Percentiles rank a stretch among this genome's conserved stretches.
Conservation (phyloP, 108 stramenopile species). For the Thalassiosira profunda region DNA sequence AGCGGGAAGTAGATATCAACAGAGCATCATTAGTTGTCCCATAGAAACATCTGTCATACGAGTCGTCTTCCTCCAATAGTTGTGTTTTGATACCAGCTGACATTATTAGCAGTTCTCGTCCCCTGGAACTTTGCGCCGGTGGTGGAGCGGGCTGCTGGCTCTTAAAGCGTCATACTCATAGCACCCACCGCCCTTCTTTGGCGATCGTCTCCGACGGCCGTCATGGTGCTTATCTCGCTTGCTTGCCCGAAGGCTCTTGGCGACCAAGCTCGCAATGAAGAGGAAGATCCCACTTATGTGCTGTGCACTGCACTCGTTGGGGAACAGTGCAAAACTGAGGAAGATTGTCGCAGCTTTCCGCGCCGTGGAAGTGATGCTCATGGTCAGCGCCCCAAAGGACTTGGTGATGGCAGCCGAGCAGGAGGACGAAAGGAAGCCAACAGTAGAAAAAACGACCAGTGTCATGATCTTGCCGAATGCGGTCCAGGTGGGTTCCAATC, state of each 20-base stretch:
- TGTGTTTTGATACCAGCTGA: too few species aligned
- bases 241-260: slow-evolving; percentile 67
- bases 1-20: too few species aligned
- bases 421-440: slow-evolving; percentile 87
- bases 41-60: too few species aligned
- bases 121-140: too few species aligned
- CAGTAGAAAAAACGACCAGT: slow-evolving; percentile 72
- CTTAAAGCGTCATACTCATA: too few species aligned
- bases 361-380: slow-evolving; percentile 90
- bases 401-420: slow-evolving; percentile 93
- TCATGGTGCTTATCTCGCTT: slow-evolving; percentile 22
- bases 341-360: slow-evolving; percentile 93
- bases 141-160: too few species aligned
- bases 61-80: too few species aligned
- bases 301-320: slow-evolving; percentile 80
- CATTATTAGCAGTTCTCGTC: too few species aligned
- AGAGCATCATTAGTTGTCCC: too few species aligned
- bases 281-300: slow-evolving; percentile 80
- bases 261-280: slow-evolving; percentile 80
- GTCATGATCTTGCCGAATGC: slow-evolving; percentile 60
- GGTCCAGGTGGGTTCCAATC: slow-evolving; percentile 73
- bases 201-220: too few species aligned
- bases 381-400: slow-evolving; percentile 90
- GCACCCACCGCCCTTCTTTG: too few species aligned
- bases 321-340: slow-evolving; percentile 87